Percentiles rank a stretch among this genome's conserved stretches.
Evolutionary conservation across 2,329 filamentous ascomycete genomes (phyloP).

Genomic region (Coniella vitis): DNA sequence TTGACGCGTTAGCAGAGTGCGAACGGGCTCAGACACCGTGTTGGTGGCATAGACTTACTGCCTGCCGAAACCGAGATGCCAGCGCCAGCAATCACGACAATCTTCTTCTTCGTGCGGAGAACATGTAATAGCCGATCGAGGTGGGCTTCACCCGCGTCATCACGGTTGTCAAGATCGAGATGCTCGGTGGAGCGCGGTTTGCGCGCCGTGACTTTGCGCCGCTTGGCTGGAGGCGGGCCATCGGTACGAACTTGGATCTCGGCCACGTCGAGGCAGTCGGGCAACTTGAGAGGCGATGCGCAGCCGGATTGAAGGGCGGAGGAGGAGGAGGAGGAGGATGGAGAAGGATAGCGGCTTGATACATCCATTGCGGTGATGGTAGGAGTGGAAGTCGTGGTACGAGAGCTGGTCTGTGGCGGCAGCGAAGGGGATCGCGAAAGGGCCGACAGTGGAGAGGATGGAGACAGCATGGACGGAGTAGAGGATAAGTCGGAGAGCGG

Average conservation of each 20-base stretch:
- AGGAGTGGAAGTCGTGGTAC: neutral
- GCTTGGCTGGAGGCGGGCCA: slow-evolving; percentile 66
- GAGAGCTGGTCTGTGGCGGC: slow-evolving; percentile 24
- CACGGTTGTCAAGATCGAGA: slow-evolving; percentile 58
- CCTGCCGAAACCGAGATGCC: slow-evolving; percentile 96
- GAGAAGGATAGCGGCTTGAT: slow-evolving; percentile 46
- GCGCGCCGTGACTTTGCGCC: slow-evolving; percentile 55
- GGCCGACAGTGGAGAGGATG: slow-evolving; percentile 48
- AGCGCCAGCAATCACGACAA: slow-evolving; percentile 91
- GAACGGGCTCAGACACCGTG: neutral
- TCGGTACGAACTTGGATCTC: slow-evolving; percentile 41
- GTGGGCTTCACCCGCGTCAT: slow-evolving; percentile 48
- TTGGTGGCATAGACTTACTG: slow-evolving; percentile 48
- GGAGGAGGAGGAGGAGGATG: slow-evolving; percentile 45
- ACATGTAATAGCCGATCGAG: slow-evolving; percentile 66
- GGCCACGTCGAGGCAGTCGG: slow-evolving; percentile 25
- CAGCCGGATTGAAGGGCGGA: slow-evolving; percentile 38
- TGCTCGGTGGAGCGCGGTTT: slow-evolving; percentile 71
- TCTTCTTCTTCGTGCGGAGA: slow-evolving; percentile 85
- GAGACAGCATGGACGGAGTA: slow-evolving; percentile 36
- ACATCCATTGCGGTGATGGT: slow-evolving; percentile 26
- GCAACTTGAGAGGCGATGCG: slow-evolving; percentile 43
- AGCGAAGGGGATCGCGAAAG: slow-evolving; percentile 47
- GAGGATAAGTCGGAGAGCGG: slow-evolving; percentile 49
- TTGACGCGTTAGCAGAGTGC: slow-evolving; percentile 3